phyloP scores from a whole-genome alignment of 1,284 basidiomycete species.

The Golubevia sp. region DNA sequence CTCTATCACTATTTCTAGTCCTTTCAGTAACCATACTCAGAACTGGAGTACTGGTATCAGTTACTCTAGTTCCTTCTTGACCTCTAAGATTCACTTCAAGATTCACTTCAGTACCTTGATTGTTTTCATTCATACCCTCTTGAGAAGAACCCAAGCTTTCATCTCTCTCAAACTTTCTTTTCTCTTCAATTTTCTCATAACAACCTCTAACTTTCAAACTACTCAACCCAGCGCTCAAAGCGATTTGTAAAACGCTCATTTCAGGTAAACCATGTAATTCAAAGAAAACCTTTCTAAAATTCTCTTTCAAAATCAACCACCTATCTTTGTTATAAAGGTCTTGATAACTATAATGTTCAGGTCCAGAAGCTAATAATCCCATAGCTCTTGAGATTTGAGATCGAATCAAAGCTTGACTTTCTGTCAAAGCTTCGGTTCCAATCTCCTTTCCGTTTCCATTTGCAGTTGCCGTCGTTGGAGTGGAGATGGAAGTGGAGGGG shows the following conservation, averaged over 20 bases:
- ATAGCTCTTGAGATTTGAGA: conserved; percentile 22
- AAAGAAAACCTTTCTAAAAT: conserved; percentile 32
- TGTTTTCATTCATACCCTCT: too few species aligned
- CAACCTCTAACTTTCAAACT: conserved; percentile 46
- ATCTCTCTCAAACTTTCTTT: neutral
- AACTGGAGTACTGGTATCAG: too few species aligned
- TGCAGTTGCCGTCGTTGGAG: neutral
- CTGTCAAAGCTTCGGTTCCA: neutral
- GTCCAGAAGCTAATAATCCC: conserved; percentile 39
- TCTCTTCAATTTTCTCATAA: conserved; percentile 7
- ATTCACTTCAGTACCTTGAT: too few species aligned
- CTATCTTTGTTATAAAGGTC: conserved; percentile 36
- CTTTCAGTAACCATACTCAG: too few species aligned
- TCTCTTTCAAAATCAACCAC: conserved; percentile 24
- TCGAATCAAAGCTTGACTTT: neutral
- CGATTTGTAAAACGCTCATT: conserved; percentile 45
- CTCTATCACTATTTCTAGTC: too few species aligned
- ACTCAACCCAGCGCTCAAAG: conserved; percentile 44
- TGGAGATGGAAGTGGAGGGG: neutral
- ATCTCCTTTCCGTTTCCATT: neutral
- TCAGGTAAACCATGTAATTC: conserved; percentile 39
- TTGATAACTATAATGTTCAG: conserved; percentile 21
- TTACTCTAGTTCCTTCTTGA: too few species aligned
- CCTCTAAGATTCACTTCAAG: too few species aligned
- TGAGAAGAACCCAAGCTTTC: neutral